A percentile compares a stretch with the other conserved stretches of the same genome.
phyloP scores from a whole-genome alignment of 75 land plant species.

The Cupressus sempervirens region DNA sequence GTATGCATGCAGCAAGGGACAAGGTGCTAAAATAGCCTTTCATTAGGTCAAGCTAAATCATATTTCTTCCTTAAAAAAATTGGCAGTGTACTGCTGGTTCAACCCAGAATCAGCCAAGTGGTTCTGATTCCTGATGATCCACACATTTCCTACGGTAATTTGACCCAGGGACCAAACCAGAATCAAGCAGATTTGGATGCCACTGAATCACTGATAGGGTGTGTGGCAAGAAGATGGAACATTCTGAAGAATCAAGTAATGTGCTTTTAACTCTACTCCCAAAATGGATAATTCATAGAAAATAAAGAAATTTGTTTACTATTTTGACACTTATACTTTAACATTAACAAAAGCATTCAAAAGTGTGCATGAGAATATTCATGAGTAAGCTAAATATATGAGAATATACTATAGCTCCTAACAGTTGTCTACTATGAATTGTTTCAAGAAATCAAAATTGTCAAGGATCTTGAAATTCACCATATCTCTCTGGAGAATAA shows the following conservation, averaged over 20 bases:
- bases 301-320: background rate
- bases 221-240: background rate
- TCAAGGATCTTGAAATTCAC: slow-evolving; percentile 24
- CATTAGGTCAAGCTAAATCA: too few species aligned
- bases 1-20: too few species aligned
- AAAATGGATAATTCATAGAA: background rate
- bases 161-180: background rate
- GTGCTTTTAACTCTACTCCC: background rate
- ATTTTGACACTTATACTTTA: too few species aligned
- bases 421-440: background rate
- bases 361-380: background rate
- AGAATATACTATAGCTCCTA: background rate
- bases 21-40: too few species aligned
- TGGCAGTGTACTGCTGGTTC: too few species aligned
- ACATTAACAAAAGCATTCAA: background rate
- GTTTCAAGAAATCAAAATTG: slow-evolving; percentile 1
- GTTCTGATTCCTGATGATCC: too few species aligned
- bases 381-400: background rate
- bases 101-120: too few species aligned
- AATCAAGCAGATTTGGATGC: background rate
- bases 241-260: background rate
- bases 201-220: background rate
- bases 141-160: too few species aligned
- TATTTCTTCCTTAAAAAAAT: too few species aligned
- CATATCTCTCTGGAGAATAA: slow-evolving; percentile 69